Base-by-base conservation (phyloP, 2,329 filamentous ascomycete species). In the Cercospora sojina region DNA sequence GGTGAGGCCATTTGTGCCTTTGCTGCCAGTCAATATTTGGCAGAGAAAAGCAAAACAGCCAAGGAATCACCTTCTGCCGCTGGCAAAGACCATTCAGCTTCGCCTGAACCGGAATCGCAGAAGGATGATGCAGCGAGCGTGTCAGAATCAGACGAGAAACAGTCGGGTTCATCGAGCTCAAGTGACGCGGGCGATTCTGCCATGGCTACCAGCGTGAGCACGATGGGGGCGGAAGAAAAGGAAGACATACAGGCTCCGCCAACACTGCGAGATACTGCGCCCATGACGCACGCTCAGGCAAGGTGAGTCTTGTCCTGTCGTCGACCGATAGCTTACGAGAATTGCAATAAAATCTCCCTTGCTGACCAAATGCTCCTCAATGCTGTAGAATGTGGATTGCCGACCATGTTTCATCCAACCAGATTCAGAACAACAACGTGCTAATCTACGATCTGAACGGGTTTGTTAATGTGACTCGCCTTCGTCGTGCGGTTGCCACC, bases 231-330 rank as follows among this genome's bases (percentile, higher is more conserved):
- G 12, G 64, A 62, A 27, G 13, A 49, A n/a, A 60, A 57, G 16
- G 64, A 53, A 18, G 38, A 41, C 23, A 57, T 18, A 59, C 63
- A 41, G 58, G n/a, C 57, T 16, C 51, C 58, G n/a, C 61, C 13
- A 27, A 61, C 49, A 16, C 27, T 69, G 23, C 59, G 56, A 62
- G 64, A 66, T 56, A 66, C 31, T 43, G 65, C 68, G 47, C 59
- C 64, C 51, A 67, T 68, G 65, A 65, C 68, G 59, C 62, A 62
- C 59, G 65, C 67, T 55, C 73, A 74, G 62, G 64, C 64, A 49
- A 60, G 63, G 65, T 69, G 68, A 69, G 68, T 69, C 63, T 64
- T 67, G 68, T 25, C 58, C 62, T 64, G 59, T 55, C 49, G 31
- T 65, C 57, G 31, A 57, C 20, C 31, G n/a, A 62, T 64, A 61